Evolutionary conservation across 768 basidiomycete species (phyloP).

Genomic region (Strobilomyces dryophilus): DNA sequence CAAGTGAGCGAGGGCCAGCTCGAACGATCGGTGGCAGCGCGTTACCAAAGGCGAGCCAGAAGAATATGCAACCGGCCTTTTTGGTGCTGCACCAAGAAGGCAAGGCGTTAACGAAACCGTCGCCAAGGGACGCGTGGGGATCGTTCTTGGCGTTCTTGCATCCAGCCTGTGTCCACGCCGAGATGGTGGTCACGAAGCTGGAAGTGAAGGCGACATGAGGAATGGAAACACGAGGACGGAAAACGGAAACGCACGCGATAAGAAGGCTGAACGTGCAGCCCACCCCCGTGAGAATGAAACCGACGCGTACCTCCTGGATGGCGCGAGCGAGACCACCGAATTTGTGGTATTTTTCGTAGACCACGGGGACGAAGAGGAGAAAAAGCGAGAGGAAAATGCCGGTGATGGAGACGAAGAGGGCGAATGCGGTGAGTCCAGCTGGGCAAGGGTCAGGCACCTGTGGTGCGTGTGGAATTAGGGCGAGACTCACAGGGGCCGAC

Average conservation of each 20-base stretch:
- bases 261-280: slow-evolving; percentile 67
- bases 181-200: slow-evolving; percentile 74
- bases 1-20: slow-evolving; percentile 7
- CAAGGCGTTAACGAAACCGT: slow-evolving; percentile 63
- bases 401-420: slow-evolving; percentile 71
- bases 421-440: slow-evolving; percentile 88
- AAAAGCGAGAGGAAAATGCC: slow-evolving; percentile 72
- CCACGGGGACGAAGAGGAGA: slow-evolving; percentile 72
- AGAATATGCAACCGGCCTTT: slow-evolving; percentile 85
- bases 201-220: slow-evolving; percentile 11
- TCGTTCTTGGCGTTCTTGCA: slow-evolving; percentile 85
- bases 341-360: slow-evolving; percentile 85
- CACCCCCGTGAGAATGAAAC: slow-evolving; percentile 74
- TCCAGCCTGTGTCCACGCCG: slow-evolving; percentile 84
- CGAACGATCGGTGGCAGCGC: neutral
- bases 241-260: slow-evolving; percentile 59
- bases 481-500: slow-evolving; percentile 77
- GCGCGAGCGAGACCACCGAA: slow-evolving; percentile 73
- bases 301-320: slow-evolving; percentile 76
- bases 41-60: slow-evolving; percentile 78
- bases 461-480: neutral
- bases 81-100: slow-evolving; percentile 89
- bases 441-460: slow-evolving; percentile 15
- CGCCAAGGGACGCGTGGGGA: slow-evolving; percentile 67
- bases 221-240: neutral